Evolutionary conservation across 2,329 filamentous ascomycete species (phyloP), one percentile per base, ranked within the genome.

Genomic region (Colletotrichum destructivum): DNA sequence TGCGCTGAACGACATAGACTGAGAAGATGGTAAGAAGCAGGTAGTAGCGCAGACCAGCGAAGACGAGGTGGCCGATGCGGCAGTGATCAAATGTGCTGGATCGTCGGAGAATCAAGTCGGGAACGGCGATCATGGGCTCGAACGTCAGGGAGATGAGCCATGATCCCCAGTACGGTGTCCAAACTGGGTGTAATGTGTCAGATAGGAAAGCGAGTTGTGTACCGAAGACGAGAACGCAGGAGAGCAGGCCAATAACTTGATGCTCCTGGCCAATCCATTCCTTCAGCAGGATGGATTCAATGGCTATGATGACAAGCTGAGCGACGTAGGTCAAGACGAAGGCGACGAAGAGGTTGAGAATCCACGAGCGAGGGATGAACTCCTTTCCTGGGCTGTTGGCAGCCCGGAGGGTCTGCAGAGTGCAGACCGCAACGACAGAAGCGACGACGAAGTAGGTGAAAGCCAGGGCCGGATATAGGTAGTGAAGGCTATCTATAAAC

Each of bases 91-190:
- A 72, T 2, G 69, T 69, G 35, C 79, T 78, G 69, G 79, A 78
- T 13, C 75, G 72, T 60, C 79, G 52, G 46, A 80, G 51, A 26
- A 76, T 71, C 31, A 73, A 60, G 18, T 79, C 66, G 5, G 70
- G 74, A 16, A 82, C 75, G 31, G 85, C 78, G 42, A 90, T 81
- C 60, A 78, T 75, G 0, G 86, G 77, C 76, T 94, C 92, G 46
- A 89, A 87, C 16, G 84, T 75, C 9, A 92, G 80, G 16, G 88
- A 88, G 18, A 93, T 79, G 40, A 88, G 74, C 85, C 91, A 92
- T 15, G 89, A 88, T 21, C 90, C 91, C 73, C 88, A 88, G 73
- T 90, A 90, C 0, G 91, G 90, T 75, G 91, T 90, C 85, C 90
- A 91, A 12, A 89, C 84, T 2, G 86, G 84, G 62, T 85, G 83